These are phyloP conservation scores for Fusarium burgessii DNA, from an alignment of 2,329 filamentous ascomycete species.

Conservation along the genomic window DNA sequence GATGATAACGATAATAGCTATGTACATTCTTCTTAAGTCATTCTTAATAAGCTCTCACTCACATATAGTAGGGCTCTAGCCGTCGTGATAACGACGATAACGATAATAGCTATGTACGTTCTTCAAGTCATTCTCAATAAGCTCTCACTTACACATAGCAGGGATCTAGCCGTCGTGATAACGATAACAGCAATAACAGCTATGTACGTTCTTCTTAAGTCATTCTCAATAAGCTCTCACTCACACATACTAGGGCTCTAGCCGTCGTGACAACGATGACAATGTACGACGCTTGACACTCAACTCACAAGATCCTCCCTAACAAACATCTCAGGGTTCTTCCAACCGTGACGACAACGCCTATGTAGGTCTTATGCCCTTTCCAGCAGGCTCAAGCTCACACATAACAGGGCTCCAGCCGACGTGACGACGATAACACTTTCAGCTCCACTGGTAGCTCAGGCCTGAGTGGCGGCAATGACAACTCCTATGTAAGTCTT, in stretches of 20 bases:
- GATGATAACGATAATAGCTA: no score
- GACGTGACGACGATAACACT: slow-evolving; percentile 21
- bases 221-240: not conserved
- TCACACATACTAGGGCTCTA: slow-evolving; percentile 30
- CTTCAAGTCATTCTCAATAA: not conserved
- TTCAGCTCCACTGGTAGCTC: not conserved
- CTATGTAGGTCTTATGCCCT: slow-evolving; percentile 10
- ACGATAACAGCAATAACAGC: slow-evolving; percentile 21
- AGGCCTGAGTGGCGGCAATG: not conserved
- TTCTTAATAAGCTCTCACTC: no score
- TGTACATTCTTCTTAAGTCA: no score
- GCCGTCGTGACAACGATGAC: slow-evolving; percentile 21
- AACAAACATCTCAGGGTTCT: not conserved
- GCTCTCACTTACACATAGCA: slow-evolving; percentile 8
- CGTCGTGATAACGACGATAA: slow-evolving; percentile 20
- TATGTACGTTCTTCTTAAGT: not conserved
- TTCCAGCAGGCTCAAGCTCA: not conserved
- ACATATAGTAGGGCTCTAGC: no score
- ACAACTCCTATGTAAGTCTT: slow-evolving; percentile 12
- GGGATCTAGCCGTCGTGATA: slow-evolving; percentile 36
- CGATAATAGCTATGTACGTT: slow-evolving; percentile 44
- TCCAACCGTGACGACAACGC: slow-evolving; percentile 13
- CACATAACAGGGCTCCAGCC: slow-evolving; percentile 24
- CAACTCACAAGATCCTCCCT: not conserved
- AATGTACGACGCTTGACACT: slow-evolving; percentile 1